These are phyloP conservation scores for Podospora australis DNA, from an alignment of 495 filamentous ascomycete species.

Conservation along the genomic window DNA sequence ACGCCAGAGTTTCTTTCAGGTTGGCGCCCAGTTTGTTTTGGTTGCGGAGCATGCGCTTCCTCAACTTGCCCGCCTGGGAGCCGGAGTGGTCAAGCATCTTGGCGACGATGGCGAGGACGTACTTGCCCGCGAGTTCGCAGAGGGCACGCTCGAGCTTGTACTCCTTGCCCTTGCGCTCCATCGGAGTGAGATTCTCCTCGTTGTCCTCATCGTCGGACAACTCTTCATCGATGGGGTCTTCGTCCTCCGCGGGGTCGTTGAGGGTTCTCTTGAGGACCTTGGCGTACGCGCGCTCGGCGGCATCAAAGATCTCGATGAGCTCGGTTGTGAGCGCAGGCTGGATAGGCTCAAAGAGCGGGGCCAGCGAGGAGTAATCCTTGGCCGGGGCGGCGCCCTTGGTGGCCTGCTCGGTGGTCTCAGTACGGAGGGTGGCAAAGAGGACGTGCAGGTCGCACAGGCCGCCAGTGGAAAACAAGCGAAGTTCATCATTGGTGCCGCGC, in stretches of 20 bases:
- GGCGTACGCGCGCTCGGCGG: conserved; percentile 68
- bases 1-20: conserved; percentile 68
- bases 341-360: conserved; percentile 60
- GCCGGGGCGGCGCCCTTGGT: conserved; percentile 15
- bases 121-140: conserved; percentile 75
- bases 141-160: conserved; percentile 73
- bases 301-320: conserved; percentile 65
- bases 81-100: conserved; percentile 61
- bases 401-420: conserved; percentile 21
- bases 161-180: conserved; percentile 50
- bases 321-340: conserved; percentile 48
- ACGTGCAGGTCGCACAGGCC: conserved; percentile 72
- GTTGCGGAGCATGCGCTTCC: conserved; percentile 60
- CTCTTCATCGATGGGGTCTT: conserved; percentile 53
- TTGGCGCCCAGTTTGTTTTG: conserved; percentile 61
- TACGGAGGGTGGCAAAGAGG: conserved; percentile 67
- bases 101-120: conserved; percentile 71
- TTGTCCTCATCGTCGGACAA: conserved; percentile 54
- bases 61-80: conserved; percentile 52
- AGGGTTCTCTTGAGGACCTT: conserved; percentile 59
- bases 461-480: conserved; percentile 68
- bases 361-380: conserved; percentile 46
- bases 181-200: conserved; percentile 47
- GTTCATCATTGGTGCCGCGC: conserved; percentile 59
- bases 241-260: conserved; percentile 60